These are phyloP conservation scores for Ceratobasidium sp. DNA, from an alignment of 1,284 basidiomycete species.

Conservation along the genomic window DNA sequence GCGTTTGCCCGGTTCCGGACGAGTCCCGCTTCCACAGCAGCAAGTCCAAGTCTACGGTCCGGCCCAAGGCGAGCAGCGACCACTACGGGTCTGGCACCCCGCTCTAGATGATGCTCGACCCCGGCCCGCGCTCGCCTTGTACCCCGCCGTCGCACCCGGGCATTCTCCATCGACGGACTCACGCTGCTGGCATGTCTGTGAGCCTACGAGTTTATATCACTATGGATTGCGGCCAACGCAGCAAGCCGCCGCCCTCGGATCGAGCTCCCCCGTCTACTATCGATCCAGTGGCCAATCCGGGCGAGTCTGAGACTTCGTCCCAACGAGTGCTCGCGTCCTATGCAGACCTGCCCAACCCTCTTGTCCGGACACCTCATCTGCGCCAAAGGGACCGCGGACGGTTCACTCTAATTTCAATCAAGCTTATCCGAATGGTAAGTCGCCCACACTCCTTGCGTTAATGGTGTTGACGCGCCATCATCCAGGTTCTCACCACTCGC, in stretches of 20 bases:
- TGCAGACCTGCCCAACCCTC: conserved; percentile 47
- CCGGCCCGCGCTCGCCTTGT: conserved; percentile 19
- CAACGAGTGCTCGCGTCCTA: conserved; percentile 49
- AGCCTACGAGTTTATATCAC: neutral
- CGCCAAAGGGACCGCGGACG: conserved; percentile 48
- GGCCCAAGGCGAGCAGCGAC: neutral
- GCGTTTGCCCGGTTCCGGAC: no score
- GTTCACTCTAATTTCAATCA: conserved; percentile 18
- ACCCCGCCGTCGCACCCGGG: conserved; percentile 26
- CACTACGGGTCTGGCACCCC: conserved; percentile 20
- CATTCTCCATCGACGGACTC: conserved; percentile 9
- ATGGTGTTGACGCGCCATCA: no score
- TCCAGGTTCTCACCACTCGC: no score
- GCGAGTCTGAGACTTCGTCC: conserved; percentile 48
- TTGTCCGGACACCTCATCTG: conserved; percentile 48
- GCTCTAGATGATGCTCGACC: conserved; percentile 25
- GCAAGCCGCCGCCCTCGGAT: conserved; percentile 11
- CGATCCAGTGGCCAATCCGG: conserved; percentile 45
- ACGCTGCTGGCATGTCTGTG: conserved; percentile 2
- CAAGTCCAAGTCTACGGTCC: conserved; percentile 25
- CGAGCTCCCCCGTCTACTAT: conserved; percentile 45
- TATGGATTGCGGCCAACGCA: conserved; percentile 1
- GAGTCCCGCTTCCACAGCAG: no score
- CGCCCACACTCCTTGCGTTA: no score
- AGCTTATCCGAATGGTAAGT: no score